Conservation (phyloP, 2,329 filamentous ascomycete genomes). For the Neofusicoccum sp. region DNA sequence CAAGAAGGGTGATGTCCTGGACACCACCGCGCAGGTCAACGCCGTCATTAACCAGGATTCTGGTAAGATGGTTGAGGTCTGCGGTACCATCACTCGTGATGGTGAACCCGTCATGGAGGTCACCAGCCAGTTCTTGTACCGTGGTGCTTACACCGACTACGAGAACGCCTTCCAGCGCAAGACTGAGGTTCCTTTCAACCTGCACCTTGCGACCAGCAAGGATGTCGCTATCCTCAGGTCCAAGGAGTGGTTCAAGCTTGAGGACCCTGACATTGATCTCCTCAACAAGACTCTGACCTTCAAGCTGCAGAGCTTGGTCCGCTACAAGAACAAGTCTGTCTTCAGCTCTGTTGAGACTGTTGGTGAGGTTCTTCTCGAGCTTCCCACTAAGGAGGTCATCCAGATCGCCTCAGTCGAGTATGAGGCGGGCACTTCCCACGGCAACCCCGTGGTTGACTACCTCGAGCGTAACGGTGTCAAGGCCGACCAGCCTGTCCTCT, state of each 20-base stretch:
- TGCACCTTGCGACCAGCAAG: constrained; percentile 81
- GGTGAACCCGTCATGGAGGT: constrained; percentile 93
- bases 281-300: constrained; percentile 93
- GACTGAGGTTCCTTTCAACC: constrained; percentile 89
- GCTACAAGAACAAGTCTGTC: constrained; percentile 91
- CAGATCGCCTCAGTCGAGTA: constrained; percentile 98
- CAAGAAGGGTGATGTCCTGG: constrained; percentile 90
- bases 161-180: constrained; percentile 99
- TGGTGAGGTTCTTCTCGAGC: constrained; percentile 87
- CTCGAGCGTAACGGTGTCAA: constrained; percentile 85
- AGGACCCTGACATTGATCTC: constrained; percentile 81
- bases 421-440: constrained; percentile 83
- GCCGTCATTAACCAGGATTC: constrained; percentile 97
- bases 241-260: constrained; percentile 95
- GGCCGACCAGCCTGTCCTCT: constrained; percentile 93
- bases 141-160: constrained; percentile 86
- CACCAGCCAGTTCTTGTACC: constrained; percentile 96
- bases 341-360: constrained; percentile 90
- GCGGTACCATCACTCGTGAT: constrained; percentile 86
- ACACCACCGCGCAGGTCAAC: constrained; percentile 93
- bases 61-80: constrained; percentile 99
- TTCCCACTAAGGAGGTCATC: constrained; percentile 95
- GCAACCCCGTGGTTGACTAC: constrained; percentile 96
- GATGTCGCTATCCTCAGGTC: constrained; percentile 92
- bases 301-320: constrained; percentile 86